phyloP scores from a whole-genome alignment of 2,329 filamentous ascomycete genomes.

The Colletotrichum somersetense region DNA sequence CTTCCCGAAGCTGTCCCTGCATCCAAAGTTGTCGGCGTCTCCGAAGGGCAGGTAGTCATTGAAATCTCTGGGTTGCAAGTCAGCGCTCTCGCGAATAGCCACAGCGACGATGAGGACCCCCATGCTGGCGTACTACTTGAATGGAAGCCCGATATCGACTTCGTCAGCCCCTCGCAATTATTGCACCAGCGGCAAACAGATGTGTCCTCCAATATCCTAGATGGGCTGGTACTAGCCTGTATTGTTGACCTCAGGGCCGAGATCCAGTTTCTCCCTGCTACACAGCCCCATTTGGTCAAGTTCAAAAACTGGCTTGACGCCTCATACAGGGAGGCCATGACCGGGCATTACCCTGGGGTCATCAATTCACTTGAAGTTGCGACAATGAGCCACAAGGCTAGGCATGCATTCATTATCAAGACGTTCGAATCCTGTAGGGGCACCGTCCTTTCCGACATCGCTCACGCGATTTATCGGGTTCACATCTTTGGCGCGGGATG shows the following conservation, averaged over 20 bases:
- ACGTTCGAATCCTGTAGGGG: slow-evolving; percentile 8
- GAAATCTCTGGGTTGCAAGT: slow-evolving; percentile 25
- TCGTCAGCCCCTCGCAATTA: neutral
- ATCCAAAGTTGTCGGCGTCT: neutral
- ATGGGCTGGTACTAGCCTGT: slow-evolving; percentile 24
- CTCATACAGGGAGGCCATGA: slow-evolving; percentile 18
- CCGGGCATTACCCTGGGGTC: slow-evolving; percentile 12
- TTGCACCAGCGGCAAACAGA: neutral
- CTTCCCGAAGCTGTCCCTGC: neutral
- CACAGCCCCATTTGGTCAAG: slow-evolving; percentile 18
- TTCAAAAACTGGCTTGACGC: slow-evolving; percentile 35
- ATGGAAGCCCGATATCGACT: slow-evolving; percentile 36
- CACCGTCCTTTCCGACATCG: neutral
- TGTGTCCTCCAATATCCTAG: neutral
- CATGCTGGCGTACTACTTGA: slow-evolving; percentile 24
- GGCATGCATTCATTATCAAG: neutral
- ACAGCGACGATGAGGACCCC: neutral
- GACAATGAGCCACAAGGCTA: neutral
- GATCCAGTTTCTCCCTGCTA: slow-evolving; percentile 32
- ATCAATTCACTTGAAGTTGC: slow-evolving; percentile 20
- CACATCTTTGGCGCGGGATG: neutral
- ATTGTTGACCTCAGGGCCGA: slow-evolving; percentile 27
- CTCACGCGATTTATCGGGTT: neutral
- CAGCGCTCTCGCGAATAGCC: neutral
- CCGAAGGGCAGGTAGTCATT: slow-evolving; percentile 19